phyloP scores from a whole-genome alignment of 2,329 filamentous ascomycete genomes.

The Verticillium tricorpus region DNA sequence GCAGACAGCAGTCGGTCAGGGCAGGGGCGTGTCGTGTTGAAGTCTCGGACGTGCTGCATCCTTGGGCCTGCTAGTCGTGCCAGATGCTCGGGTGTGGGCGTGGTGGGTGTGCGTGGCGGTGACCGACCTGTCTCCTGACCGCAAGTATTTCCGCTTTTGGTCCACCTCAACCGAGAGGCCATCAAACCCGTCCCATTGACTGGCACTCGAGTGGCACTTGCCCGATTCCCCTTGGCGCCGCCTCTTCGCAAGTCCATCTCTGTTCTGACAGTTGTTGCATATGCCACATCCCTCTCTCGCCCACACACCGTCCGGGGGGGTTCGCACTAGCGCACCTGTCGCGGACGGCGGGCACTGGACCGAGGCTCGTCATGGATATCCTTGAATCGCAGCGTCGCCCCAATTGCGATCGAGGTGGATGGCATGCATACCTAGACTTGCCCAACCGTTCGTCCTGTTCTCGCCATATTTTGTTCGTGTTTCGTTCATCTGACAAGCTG shows the following conservation, averaged over 20 bases:
- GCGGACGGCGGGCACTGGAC: neutral
- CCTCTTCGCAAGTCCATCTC: neutral
- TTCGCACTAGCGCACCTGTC: neutral
- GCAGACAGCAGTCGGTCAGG: neutral
- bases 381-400: neutral
- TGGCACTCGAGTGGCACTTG: neutral
- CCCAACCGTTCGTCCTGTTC: neutral
- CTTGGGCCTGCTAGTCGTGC: neutral
- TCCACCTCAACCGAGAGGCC: neutral
- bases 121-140: neutral
- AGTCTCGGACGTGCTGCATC: neutral
- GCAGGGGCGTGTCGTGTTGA: neutral
- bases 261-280: neutral
- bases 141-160: neutral
- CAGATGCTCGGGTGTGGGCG: too few species aligned
- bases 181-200: neutral
- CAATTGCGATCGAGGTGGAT: neutral
- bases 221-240: too few species aligned
- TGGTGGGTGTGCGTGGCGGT: neutral
- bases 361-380: neutral
- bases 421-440: neutral
- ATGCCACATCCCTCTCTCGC: neutral
- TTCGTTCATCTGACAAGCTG: neutral
- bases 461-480: neutral
- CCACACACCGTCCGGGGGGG: neutral